Conservation (phyloP, 768 basidiomycete genomes). For the Pleurotus djamor region DNA sequence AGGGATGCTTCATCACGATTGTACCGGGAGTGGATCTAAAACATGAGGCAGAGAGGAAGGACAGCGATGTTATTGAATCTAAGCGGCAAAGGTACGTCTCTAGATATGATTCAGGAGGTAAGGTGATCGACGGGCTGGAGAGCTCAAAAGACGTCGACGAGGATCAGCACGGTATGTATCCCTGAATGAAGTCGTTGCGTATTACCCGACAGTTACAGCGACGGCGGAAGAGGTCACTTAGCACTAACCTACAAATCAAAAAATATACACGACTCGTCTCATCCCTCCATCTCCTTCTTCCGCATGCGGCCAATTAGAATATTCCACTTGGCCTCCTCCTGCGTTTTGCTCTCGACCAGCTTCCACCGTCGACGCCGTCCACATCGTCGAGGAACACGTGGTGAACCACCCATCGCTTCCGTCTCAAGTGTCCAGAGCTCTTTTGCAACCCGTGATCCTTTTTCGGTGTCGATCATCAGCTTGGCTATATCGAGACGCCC, state of each 20-base stretch:
- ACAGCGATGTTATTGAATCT: neutral
- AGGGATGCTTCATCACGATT: slow-evolving; percentile 3
- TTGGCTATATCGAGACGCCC: slow-evolving; percentile 52
- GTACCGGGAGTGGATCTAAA: neutral
- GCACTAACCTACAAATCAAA: neutral
- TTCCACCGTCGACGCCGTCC: neutral
- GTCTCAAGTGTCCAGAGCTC: neutral
- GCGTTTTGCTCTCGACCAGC: neutral
- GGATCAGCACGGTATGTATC: neutral
- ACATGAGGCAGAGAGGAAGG: neutral
- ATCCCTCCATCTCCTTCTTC: neutral
- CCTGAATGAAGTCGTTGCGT: neutral
- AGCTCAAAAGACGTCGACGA: slow-evolving; percentile 3
- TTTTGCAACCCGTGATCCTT: slow-evolving; percentile 8
- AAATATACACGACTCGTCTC: neutral
- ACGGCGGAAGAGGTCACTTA: slow-evolving; percentile 5
- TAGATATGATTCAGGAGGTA: neutral
- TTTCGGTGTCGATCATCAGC: slow-evolving; percentile 18
- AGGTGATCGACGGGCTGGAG: slow-evolving; percentile 5
- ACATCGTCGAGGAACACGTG: neutral
- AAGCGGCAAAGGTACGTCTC: neutral
- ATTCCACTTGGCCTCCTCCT: slow-evolving; percentile 4
- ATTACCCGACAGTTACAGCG: slow-evolving; percentile 1
- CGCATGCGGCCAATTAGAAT: slow-evolving; percentile 1
- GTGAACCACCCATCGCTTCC: neutral